These are phyloP conservation scores for Mesotaenium endlicherianum DNA, from an alignment of 139 green algal species.

Conservation along the genomic window DNA sequence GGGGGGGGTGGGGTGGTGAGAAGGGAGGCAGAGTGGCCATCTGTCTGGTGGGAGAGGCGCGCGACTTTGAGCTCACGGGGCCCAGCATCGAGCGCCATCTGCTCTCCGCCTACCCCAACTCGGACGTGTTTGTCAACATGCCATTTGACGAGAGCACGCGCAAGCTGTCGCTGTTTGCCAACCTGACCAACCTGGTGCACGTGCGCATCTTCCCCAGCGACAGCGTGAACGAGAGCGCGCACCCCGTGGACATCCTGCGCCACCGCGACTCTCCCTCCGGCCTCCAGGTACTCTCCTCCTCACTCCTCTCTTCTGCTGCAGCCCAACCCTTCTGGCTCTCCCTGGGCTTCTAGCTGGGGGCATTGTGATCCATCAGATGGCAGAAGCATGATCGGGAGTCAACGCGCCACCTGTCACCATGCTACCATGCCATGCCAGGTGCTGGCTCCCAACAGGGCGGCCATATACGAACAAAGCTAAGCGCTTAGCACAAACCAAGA, in stretches of 20 bases:
- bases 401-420: too few relatives aligned
- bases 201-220: neutral
- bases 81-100: slow-evolving; percentile 30
- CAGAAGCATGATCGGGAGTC: too few relatives aligned
- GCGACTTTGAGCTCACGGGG: slow-evolving; percentile 50
- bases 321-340: too few relatives aligned
- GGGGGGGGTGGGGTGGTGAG: too few relatives aligned
- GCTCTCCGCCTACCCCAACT: neutral
- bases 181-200: neutral
- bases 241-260: neutral
- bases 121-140: slow-evolving; percentile 29
- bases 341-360: too few relatives aligned
- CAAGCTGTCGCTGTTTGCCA: slow-evolving; percentile 11
- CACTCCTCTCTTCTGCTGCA: too few relatives aligned
- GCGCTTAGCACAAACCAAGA: too few relatives aligned
- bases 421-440: too few relatives aligned
- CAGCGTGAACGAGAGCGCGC: neutral
- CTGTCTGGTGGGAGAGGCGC: slow-evolving; percentile 31
- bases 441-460: too few relatives aligned
- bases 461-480: too few relatives aligned
- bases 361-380: too few relatives aligned
- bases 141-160: slow-evolving; percentile 27
- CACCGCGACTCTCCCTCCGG: neutral
- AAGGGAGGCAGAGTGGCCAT: slow-evolving; percentile 16
- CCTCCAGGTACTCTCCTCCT: neutral